Conservation (phyloP, 1,284 basidiomycete species). For the Pseudozyma sp. region DNA sequence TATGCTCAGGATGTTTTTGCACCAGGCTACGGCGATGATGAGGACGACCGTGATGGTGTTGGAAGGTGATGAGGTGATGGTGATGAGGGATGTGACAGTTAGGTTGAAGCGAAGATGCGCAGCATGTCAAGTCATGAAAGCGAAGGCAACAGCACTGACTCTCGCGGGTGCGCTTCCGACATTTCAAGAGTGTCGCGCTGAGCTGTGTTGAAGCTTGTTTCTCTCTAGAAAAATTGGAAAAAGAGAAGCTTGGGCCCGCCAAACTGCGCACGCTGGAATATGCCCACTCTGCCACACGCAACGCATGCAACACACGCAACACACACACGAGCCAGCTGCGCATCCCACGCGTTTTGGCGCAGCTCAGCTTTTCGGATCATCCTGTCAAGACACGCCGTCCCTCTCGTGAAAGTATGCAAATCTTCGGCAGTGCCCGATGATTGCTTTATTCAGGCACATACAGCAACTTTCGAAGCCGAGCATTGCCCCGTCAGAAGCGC, state of each 20-base stretch:
- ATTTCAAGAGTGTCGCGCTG: no score
- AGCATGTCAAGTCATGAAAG: background rate
- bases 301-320: slow-evolving; percentile 2
- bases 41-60: background rate
- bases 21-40: no score
- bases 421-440: no score
- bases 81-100: slow-evolving; percentile 18
- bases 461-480: no score
- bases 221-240: background rate
- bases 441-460: no score
- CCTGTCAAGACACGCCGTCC: no score
- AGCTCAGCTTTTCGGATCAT: no score
- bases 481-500: no score
- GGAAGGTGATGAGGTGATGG: slow-evolving; percentile 3
- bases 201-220: no score
- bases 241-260: slow-evolving; percentile 1
- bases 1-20: no score
- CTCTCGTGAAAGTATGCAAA: no score
- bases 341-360: background rate
- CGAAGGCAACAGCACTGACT: background rate
- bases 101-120: background rate
- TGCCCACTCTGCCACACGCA: background rate
- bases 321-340: slow-evolving; percentile 8
- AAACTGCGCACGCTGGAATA: slow-evolving; percentile 2
- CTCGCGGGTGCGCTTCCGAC: no score